A percentile compares a stretch with the other conserved stretches of the same genome.
These are phyloP conservation scores for Penicillium desertorum DNA, from an alignment of 495 filamentous ascomycete species.

Conservation along the genomic window DNA sequence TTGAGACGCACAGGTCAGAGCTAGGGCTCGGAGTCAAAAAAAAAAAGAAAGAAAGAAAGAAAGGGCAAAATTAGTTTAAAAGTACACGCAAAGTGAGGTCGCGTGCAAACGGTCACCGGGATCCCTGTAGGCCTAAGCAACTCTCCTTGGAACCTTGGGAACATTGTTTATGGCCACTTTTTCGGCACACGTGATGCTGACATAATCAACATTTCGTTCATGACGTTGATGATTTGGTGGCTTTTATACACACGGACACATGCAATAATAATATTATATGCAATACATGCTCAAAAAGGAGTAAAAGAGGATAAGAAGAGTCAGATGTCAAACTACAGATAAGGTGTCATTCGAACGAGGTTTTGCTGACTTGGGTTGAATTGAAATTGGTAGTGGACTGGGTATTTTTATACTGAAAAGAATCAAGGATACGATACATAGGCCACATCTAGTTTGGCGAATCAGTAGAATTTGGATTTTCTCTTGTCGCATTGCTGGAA, in stretches of 20 bases:
- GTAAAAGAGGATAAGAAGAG: not conserved
- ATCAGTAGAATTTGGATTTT: not conserved
- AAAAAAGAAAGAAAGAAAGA: too few relatives aligned
- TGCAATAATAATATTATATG: not conserved
- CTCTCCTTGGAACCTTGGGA: constrained; percentile 10
- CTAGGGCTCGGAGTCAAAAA: not conserved
- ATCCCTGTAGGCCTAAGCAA: constrained; percentile 10
- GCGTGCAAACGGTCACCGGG: constrained; percentile 9
- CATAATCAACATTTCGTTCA: constrained; percentile 2
- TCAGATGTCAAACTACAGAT: not conserved
- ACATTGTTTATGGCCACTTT: constrained; percentile 28
- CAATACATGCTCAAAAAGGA: not conserved
- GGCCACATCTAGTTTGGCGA: not conserved
- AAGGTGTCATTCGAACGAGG: not conserved
- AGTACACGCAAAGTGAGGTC: constrained; percentile 10
- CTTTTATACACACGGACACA: not conserved
- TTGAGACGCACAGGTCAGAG: not conserved
- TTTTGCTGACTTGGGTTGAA: not conserved
- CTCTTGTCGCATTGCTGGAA: not conserved
- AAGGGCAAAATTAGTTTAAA: not conserved
- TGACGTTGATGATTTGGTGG: constrained; percentile 16
- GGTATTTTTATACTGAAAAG: not conserved
- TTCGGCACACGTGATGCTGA: constrained; percentile 26
- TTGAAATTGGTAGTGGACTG: not conserved
- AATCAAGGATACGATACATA: not conserved